Base-by-base conservation (phyloP, 768 basidiomycete genomes). In the Suillus americanus region DNA sequence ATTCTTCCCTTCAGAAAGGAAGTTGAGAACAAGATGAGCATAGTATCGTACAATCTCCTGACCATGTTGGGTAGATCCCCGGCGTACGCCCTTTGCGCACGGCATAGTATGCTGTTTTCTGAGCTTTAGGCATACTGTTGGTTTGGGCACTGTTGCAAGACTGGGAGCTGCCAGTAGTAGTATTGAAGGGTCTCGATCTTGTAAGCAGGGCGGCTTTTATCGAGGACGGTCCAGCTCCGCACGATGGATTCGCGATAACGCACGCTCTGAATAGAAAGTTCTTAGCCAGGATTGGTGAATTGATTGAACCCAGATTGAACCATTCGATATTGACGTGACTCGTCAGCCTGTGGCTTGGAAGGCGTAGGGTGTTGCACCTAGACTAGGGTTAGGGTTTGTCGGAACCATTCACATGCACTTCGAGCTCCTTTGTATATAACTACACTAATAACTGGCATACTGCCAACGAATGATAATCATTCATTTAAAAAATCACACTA, bases 31-130 rank as follows among this genome's bases (percentile, higher is more conserved):
- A 28, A 45, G 25, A 63, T 30, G 45, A 28, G 35, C n/a, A 12
- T 23, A n/a, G n/a, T n/a, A 14, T 18, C 38, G 10, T 35, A n/a
- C 23, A 41, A 12, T 18, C 54, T 23, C 69, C 81, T 68, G 70
- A 91, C 94, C 95, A 97, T 33, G 86, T 83, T 2, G 66, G 64
- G 73, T 88, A 95, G 5, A 95, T 78, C 0, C 94, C 94, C 0
- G 87, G 81, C 13, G 70, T 66, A 41, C 79, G 77, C 12, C 94
- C 94, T n/a, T 74, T 79, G 41, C 79, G 80, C 9, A 97, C 93
- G 30, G 92, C 90, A 72, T 94, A 95, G 73, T 83, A 93, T 5
- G 73, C 79, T n/a, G 67, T 77, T 72, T 84, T 86, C 18, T 74
- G 63, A 2, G 75, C 69, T 61, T 78, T 80, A 1, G 77, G 78